Conservation (phyloP, 2,329 filamentous ascomycete species). For the Diaporthe amygdali region DNA sequence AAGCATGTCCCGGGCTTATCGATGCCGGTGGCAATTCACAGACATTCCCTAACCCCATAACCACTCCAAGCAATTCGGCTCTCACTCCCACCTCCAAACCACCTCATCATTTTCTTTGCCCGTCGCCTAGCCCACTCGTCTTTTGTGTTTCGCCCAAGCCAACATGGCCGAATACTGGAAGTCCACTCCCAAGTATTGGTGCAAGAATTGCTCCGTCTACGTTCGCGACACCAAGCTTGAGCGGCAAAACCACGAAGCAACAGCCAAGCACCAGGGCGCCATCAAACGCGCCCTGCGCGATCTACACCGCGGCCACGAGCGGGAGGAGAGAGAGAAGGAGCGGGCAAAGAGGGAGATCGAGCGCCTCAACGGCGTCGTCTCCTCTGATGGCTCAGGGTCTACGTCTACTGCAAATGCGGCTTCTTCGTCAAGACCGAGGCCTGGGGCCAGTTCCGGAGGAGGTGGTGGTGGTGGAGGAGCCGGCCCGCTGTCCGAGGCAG, state of each 20-base stretch:
- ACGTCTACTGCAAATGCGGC: slow-evolving; percentile 44
- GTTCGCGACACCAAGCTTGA: slow-evolving; percentile 94
- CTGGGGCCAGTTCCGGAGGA: neutral
- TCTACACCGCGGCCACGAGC: slow-evolving; percentile 83
- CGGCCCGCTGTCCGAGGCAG: slow-evolving; percentile 55
- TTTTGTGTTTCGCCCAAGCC: neutral
- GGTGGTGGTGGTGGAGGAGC: neutral
- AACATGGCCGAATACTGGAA: slow-evolving; percentile 98
- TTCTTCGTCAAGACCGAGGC: slow-evolving; percentile 30
- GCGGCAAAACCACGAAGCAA: slow-evolving; percentile 86
- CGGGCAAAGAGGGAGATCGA: slow-evolving; percentile 85
- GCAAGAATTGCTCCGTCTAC: slow-evolving; percentile 91
- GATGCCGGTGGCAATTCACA: neutral
- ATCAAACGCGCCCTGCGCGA: slow-evolving; percentile 91
- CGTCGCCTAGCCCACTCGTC: neutral
- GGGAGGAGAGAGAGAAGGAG: slow-evolving; percentile 80
- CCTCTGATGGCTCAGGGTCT: slow-evolving; percentile 41
- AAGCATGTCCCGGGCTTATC: neutral
- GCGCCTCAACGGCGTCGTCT: slow-evolving; percentile 78
- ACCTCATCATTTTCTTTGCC: neutral
- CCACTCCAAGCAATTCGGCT: neutral
- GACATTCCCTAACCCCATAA: neutral
- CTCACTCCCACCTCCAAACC: neutral
- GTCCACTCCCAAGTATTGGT: slow-evolving; percentile 96
- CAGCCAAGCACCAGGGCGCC: slow-evolving; percentile 80